Evolutionary conservation across 2,329 filamentous ascomycete species (phyloP), one percentile per base, ranked within the genome.

Genomic region (Aspergillus hortae): DNA sequence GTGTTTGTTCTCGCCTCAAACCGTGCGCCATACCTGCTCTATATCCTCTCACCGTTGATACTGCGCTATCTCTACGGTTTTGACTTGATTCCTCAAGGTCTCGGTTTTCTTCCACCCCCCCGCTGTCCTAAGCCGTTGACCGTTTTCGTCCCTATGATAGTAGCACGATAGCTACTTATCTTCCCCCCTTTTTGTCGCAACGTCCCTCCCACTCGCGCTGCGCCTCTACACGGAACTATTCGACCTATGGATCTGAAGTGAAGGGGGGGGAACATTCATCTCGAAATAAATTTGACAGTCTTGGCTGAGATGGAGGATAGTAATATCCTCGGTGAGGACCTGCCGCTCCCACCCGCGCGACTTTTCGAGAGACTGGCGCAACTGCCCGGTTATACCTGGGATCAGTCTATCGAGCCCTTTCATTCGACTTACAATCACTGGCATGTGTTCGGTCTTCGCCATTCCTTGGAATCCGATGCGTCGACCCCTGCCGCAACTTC

Each of bases 351-450:
- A 53, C 87, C 86, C 41, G 77, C 80, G 59, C 83, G 85, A 62
- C 80, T 92, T 48, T 87, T 86, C 61, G 87, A 91, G 68, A 83
- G 88, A 46, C 78, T 92, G 59, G 80, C 82, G 56, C 86, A 89
- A 67, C 79, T 92, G 58, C 80, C 85, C 43, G 88, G 87, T 48
- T 91, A 90, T 67, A 83, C 81, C 6, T 92, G 88, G 88, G 87
- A 91, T 69, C 86, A 89, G 59, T 78, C 81, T 14, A 58, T 69
- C 55, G 67, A 70, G 46, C 73, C 73, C 7, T 71, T 74, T 48
- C 73, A 75, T 57, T 74, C 82, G 46, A 90, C 86, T 62, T 96
- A 96, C 72, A 90, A 95, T 69, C 91, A 92, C 75, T 97, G 92
- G 90, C 85, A 89, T 69, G 80, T 88, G 61, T 82, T 79, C 58